Conservation (phyloP, 768 basidiomycete species). For the Paxillus involutus region DNA sequence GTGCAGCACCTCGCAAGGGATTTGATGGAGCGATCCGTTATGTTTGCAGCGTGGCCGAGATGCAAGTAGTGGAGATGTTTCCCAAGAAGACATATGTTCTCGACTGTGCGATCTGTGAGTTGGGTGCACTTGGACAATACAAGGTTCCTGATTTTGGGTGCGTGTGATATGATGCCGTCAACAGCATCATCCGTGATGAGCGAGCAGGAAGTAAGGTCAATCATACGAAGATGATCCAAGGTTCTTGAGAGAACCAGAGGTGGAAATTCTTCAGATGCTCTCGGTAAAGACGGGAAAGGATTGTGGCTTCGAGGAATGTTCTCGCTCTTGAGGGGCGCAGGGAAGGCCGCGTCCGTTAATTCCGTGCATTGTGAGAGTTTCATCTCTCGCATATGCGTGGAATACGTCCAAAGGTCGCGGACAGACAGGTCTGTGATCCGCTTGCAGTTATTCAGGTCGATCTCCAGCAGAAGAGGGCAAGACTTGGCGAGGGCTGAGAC, state of each 20-base stretch:
- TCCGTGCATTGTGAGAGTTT: slow-evolving; percentile 75
- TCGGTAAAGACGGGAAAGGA: slow-evolving; percentile 42
- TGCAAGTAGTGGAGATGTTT: slow-evolving; percentile 93
- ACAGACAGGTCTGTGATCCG: slow-evolving; percentile 74
- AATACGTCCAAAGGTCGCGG: slow-evolving; percentile 81
- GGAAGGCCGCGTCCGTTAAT: slow-evolving; percentile 86
- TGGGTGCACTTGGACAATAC: slow-evolving; percentile 82
- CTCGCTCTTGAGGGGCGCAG: slow-evolving; percentile 53
- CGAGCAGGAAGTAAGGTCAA: slow-evolving; percentile 87
- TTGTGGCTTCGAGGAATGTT: slow-evolving; percentile 37
- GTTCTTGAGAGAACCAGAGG: slow-evolving; percentile 64
- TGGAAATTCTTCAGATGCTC: slow-evolving; percentile 46
- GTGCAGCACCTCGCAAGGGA: slow-evolving; percentile 85
- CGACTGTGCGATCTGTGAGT: slow-evolving; percentile 80
- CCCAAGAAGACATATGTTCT: slow-evolving; percentile 84
- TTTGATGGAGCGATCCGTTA: slow-evolving; percentile 88
- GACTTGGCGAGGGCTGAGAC: slow-evolving; percentile 73
- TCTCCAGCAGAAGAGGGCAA: slow-evolving; percentile 88
- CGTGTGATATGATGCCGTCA: slow-evolving; percentile 77
- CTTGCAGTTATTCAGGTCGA: slow-evolving; percentile 87
- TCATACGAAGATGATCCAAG: slow-evolving; percentile 86
- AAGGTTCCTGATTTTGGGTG: slow-evolving; percentile 82
- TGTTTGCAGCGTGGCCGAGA: slow-evolving; percentile 85
- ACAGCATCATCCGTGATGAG: slow-evolving; percentile 81
- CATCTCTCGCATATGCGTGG: slow-evolving; percentile 87